Evolutionary conservation across 768 basidiomycete species (phyloP).

Genomic region (Phylloporus sp.): DNA sequence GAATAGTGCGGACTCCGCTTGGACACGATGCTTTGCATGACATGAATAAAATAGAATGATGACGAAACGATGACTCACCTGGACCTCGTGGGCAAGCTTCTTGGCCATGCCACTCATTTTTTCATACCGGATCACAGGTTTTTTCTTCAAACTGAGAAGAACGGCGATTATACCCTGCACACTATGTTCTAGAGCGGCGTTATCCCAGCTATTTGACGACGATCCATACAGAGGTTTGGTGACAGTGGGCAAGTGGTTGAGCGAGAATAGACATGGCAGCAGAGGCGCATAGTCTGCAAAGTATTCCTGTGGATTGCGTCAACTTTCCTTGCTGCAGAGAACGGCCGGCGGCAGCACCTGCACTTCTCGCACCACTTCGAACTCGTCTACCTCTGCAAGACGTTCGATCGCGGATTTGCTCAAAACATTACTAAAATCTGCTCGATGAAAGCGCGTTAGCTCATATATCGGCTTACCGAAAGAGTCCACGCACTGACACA

Average conservation of each 20-base stretch:
- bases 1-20: slow-evolving; percentile 77
- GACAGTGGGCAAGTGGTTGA: slow-evolving; percentile 67
- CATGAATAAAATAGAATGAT: slow-evolving; percentile 3
- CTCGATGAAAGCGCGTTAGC: slow-evolving; percentile 13
- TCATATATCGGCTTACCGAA: slow-evolving; percentile 15
- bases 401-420: slow-evolving; percentile 89
- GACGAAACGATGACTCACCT: slow-evolving; percentile 41
- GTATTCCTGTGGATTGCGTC: slow-evolving; percentile 66
- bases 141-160: slow-evolving; percentile 92
- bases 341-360: slow-evolving; percentile 54
- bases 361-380: slow-evolving; percentile 93
- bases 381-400: slow-evolving; percentile 90
- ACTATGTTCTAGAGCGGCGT: slow-evolving; percentile 66
- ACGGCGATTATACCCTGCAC: slow-evolving; percentile 81
- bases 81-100: slow-evolving; percentile 81
- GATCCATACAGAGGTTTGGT: slow-evolving; percentile 67
- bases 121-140: slow-evolving; percentile 91
- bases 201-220: slow-evolving; percentile 69
- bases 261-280: slow-evolving; percentile 79
- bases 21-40: slow-evolving; percentile 61
- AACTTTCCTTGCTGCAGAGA: background rate
- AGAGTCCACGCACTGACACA: slow-evolving; percentile 90
- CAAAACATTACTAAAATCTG: slow-evolving; percentile 94
- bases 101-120: slow-evolving; percentile 89
- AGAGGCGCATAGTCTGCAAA: slow-evolving; percentile 95